Evolutionary conservation across 2,329 filamentous ascomycete species (phyloP), one percentile per base, ranked within the genome.

Genomic region (Mycosphaerella sp.): DNA sequence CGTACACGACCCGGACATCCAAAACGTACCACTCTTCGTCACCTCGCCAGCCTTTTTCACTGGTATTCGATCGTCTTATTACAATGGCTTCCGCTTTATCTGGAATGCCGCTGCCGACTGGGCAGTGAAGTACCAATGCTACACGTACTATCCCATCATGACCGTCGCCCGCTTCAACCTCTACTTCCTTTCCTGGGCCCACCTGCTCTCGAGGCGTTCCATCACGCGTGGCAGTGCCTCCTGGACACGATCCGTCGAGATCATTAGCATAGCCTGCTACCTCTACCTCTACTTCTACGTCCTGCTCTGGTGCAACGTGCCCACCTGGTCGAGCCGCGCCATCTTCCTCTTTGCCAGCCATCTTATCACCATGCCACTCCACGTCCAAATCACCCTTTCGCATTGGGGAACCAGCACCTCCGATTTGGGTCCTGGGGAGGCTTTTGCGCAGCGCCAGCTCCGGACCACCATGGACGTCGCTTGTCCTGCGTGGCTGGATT

Each of bases 21-120:
- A 73, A 54, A 73, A 95, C 69, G 81, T 95, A 71, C 91, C 91
- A 2, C 85, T 95, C 69, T 89, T 96, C 69, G 89, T 89, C 56
- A 82, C 93, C 31, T 90, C 87, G 2, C 89, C 95, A 11, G 42
- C 42, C 17, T 44, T 44, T 23, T 44, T 44, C 42, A 44, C 42
- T 1, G 42, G 42, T 12, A 44, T 44, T 21, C 17, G 42, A 44
- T 44, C 42, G 10, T 44, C 42, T 21, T 44, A 44, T 21, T 44
- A 44, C 23, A 44, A 44, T 9, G 42, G 42, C 42, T 44, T 44
- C 42, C 42, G 42, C 21, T 44, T 26, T 12, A 26, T 44, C 10
- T 44, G 42, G 42, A 21, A 44, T 26, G 21, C 42, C 12, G 42
- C 42, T 2, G 42, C 42, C 14, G 42, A 44, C 42, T 44, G 9